Evolutionary conservation across 768 basidiomycete species (phyloP), one percentile per base, ranked within the genome.

Genomic region (Lepiota brunneoincarnata): DNA sequence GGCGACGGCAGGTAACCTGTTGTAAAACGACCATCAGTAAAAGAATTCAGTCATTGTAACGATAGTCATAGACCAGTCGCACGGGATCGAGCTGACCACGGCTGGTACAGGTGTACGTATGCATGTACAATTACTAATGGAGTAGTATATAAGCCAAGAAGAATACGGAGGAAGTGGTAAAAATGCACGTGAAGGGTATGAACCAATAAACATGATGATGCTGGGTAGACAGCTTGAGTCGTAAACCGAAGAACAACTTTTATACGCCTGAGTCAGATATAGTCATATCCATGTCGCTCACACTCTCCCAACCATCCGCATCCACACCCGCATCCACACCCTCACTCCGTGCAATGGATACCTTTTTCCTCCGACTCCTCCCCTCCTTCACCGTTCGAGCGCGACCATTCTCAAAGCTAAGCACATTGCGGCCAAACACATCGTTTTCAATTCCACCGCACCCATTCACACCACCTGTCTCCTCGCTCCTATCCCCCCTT

Each of bases 271-370:
- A 6, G 6, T 28, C 35, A 37, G 9, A 47, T 47, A n/a, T 37
- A 35, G 7, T 48, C 20, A 54, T 9, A 20, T 39, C 46, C 18
- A 48, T 45, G 41, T 54, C 53, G 34, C 53, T 54, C 26, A 46
- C 53, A n/a, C 53, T 54, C 24, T 54, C 53, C 53, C 53, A 54
- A 48, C 46, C 53, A 41, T 54, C 53, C 4, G 53, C 46, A 48
- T 54, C 53, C 6, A 28, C 31, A 6, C 48, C 53, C n/a, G 39
- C 45, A 14, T 34, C 53, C 10, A 21, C 45, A 20, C 23, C 44
- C 10, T 46, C 53, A 34, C 28, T 23, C 7, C 10, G 21, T 14
- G 31, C 11, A 41, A 40, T 46, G 36, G 24, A 17, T 3, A 48
- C 10, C 23, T 37, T 20, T 17, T 28, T 39, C 21, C 24, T 18